Percentiles rank a stretch among this genome's conserved stretches.
These are phyloP conservation scores for Alternaria burnsii DNA, from an alignment of 2,329 filamentous ascomycete genomes.

Conservation along the genomic window DNA sequence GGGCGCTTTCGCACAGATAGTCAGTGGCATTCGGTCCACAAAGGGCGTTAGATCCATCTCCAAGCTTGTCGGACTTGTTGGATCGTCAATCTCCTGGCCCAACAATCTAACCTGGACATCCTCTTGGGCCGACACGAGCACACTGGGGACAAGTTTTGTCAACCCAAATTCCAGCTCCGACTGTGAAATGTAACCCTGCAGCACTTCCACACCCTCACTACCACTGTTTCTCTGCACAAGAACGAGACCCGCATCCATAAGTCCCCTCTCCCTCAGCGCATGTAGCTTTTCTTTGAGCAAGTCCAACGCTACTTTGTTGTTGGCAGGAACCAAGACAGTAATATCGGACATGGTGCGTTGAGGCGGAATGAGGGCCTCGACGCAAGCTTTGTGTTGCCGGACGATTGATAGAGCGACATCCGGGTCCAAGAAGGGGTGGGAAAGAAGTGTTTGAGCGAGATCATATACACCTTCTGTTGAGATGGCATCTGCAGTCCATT, in stretches of 20 bases:
- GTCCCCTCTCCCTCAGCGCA: slow-evolving; percentile 58
- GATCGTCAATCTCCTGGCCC: slow-evolving; percentile 46
- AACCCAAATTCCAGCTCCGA: slow-evolving; percentile 63
- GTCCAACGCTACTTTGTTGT: slow-evolving; percentile 54
- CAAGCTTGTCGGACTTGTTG: slow-evolving; percentile 20
- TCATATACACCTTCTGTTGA: slow-evolving; percentile 66
- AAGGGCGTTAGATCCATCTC: slow-evolving; percentile 59
- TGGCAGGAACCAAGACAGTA: slow-evolving; percentile 57
- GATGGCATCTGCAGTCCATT: slow-evolving; percentile 66
- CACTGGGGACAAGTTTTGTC: slow-evolving; percentile 39
- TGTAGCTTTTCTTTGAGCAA: slow-evolving; percentile 58
- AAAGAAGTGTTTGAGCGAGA: slow-evolving; percentile 66
- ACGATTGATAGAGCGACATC: slow-evolving; percentile 59
- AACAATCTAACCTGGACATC: slow-evolving; percentile 52
- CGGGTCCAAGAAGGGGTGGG: slow-evolving; percentile 66
- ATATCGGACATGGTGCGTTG: slow-evolving; percentile 65
- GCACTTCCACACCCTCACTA: slow-evolving; percentile 42
- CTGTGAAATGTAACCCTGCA: slow-evolving; percentile 65
- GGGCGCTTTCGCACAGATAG: slow-evolving; percentile 60
- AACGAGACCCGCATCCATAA: slow-evolving; percentile 67
- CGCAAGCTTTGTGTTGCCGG: slow-evolving; percentile 49
- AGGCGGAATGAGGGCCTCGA: slow-evolving; percentile 62
- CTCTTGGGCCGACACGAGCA: slow-evolving; percentile 10
- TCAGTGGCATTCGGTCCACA: slow-evolving; percentile 64
- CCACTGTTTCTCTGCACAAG: slow-evolving; percentile 54